Conservation (phyloP, 345 rosid species). For the Sisymbrium irio region DNA sequence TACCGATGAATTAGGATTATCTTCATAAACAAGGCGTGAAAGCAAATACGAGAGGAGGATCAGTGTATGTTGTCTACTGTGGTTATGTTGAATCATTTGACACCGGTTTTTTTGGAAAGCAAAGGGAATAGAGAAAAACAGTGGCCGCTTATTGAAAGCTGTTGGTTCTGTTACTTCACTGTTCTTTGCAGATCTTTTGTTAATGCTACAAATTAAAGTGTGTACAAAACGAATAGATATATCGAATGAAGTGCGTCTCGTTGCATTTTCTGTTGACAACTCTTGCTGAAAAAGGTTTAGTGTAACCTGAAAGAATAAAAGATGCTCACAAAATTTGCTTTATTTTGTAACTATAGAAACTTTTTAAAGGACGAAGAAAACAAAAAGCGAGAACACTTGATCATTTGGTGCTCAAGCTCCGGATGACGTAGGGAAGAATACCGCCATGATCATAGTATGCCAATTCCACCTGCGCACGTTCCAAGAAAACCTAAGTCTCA, state of each 20-base stretch:
- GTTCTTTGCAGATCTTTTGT: not conserved
- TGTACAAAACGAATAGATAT: slow-evolving; percentile 1
- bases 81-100: slow-evolving; percentile 1
- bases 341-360: slow-evolving; percentile 17
- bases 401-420: slow-evolving; percentile 47
- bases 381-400: slow-evolving; percentile 15
- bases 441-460: slow-evolving; percentile 78
- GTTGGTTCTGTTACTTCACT: not conserved
- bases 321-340: slow-evolving; percentile 28
- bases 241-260: not conserved
- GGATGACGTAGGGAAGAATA: slow-evolving; percentile 64
- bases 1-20: not conserved
- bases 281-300: not conserved
- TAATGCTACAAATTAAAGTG: not conserved
- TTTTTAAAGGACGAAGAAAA: not conserved
- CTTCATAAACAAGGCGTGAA: not conserved
- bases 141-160: not conserved
- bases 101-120: not conserved
- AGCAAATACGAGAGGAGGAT: not conserved
- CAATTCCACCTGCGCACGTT: slow-evolving; percentile 59
- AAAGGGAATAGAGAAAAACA: not conserved
- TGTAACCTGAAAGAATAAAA: not conserved
- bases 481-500: slow-evolving; percentile 11
- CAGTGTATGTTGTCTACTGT: not conserved
- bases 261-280: slow-evolving; percentile 2